These are phyloP conservation scores for Laguncularia racemosa DNA, from an alignment of 345 rosid species.

Conservation along the genomic window DNA sequence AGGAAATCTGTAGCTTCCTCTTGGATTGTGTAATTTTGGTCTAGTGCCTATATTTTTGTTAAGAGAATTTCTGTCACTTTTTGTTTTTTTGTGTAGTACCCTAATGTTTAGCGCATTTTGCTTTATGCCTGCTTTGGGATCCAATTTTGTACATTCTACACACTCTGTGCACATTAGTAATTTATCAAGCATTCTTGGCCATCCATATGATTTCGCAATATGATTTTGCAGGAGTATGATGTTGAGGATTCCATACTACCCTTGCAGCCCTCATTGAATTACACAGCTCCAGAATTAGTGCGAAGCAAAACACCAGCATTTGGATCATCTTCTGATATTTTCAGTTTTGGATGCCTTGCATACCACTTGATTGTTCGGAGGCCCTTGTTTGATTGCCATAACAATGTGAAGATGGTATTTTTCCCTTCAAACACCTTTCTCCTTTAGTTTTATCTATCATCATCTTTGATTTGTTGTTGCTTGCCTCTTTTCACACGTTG, in stretches of 20 bases:
- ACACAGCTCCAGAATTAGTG: conserved; percentile 91
- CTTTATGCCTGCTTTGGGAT: no score
- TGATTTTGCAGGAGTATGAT: conserved; percentile 73
- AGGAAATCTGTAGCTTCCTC: no score
- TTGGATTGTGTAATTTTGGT: no score
- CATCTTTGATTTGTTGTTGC: background rate
- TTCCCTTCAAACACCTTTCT: conserved; percentile 4
- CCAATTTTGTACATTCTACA: no score
- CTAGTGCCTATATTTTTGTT: no score
- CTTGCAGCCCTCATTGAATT: conserved; percentile 86
- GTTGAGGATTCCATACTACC: conserved; percentile 91
- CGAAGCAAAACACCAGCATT: conserved; percentile 63
- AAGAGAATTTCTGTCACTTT: no score
- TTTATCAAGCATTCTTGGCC: background rate
- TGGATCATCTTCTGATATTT: conserved; percentile 78
- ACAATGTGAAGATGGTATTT: conserved; percentile 93
- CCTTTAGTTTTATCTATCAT: background rate
- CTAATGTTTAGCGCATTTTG: no score
- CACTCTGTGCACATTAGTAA: no score
- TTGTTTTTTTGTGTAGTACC: no score
- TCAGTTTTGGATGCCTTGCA: conserved; percentile 93
- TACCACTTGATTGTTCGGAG: conserved; percentile 84
- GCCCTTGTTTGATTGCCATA: conserved; percentile 89
- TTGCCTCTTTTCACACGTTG: no score
- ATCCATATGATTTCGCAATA: conserved; percentile 9